Conservation (phyloP, 106 monocot genomes). For the Acanthochlamys bracteata region DNA sequence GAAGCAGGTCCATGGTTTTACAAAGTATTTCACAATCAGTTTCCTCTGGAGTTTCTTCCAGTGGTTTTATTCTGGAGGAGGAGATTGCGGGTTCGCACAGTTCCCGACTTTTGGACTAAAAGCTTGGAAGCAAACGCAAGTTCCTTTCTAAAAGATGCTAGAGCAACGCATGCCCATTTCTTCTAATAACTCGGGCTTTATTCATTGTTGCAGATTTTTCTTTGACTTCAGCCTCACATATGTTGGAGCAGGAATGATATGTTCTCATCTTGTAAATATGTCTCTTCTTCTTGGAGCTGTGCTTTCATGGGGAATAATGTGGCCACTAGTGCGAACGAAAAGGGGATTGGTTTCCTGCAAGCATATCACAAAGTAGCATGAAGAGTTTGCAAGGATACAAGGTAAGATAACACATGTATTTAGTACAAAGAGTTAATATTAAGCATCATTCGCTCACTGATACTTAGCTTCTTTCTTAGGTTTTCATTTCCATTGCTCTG, state of each 20-base stretch:
- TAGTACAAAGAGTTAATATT: background rate
- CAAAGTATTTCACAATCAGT: conserved; percentile 36
- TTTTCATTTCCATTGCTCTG: conserved; percentile 85
- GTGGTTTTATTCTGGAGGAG: conserved; percentile 59
- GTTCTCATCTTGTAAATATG: conserved; percentile 87
- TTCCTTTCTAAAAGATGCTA: background rate
- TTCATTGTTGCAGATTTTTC: conserved; percentile 40
- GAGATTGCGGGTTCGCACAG: conserved; percentile 43
- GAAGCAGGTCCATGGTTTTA: conserved; percentile 44
- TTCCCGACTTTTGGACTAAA: conserved; percentile 62
- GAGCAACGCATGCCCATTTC: background rate
- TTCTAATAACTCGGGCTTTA: background rate
- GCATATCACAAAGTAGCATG: conserved; percentile 75
- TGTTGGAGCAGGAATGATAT: conserved; percentile 87
- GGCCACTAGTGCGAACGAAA: conserved; percentile 82
- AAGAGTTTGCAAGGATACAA: conserved; percentile 92
- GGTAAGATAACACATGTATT: conserved; percentile 22
- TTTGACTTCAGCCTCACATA: conserved; percentile 75
- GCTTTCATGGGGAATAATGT: conserved; percentile 98
- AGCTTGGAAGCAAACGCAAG: conserved; percentile 44
- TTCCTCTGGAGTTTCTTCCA: conserved; percentile 68
- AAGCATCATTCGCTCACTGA: background rate
- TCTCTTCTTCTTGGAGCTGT: conserved; percentile 84
- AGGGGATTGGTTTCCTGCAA: conserved; percentile 77
- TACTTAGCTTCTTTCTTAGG: conserved; percentile 26